Base-by-base conservation (phyloP, 2,329 filamentous ascomycete species). In the Ceratocystis destructans region DNA sequence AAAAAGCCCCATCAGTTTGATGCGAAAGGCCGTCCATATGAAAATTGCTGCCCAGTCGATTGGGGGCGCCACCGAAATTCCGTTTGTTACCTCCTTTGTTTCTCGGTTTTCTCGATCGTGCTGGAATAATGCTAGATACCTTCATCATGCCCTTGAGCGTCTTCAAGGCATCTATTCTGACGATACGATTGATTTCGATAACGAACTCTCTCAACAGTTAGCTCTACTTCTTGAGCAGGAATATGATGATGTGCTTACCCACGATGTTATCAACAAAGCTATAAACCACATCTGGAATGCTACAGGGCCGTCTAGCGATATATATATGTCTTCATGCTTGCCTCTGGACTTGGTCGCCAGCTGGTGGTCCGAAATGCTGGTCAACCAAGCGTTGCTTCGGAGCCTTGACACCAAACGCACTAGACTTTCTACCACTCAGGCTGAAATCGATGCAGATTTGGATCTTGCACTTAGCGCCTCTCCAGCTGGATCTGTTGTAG, bases 11-110 rank as follows among this genome's bases (percentile, higher is more conserved):
- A 81, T 83, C 61, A 83, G 90, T 55, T 81, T 96, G 65, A 96
- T 96, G 89, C 82, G 96, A 66, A 95, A 96, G 75, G 89, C 93
- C 1, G 79, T 97, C 46, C 93, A 97, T 73, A 87, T 95, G 68
- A 88, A 91, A n/a, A 84, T 96, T 57, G 81, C 96, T n/a, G 20
- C 61, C 10, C 22, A 41, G 41, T 31, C 55, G 17, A n/a, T n/a
- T 6, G 28, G 22, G 22, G 22, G 48, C 8, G 28, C 1, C 22
- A 44, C 33, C 31, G n/a, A 25, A 8, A 44, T 55, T 20, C 53
- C 50, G 44, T 61, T 62, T 48, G 12, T 46, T n/a, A 15, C 25
- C n/a, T 61, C n/a, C 33, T 82, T 86, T 69, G 83, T 85, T 70
- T 81, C 79, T 28, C 76, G 84, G 62, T 83, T 87, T 68, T 87